These are phyloP conservation scores for Apophysomyces variabilis DNA, from an alignment of 371 early-diverging fungal genomes.

Conservation along the genomic window DNA sequence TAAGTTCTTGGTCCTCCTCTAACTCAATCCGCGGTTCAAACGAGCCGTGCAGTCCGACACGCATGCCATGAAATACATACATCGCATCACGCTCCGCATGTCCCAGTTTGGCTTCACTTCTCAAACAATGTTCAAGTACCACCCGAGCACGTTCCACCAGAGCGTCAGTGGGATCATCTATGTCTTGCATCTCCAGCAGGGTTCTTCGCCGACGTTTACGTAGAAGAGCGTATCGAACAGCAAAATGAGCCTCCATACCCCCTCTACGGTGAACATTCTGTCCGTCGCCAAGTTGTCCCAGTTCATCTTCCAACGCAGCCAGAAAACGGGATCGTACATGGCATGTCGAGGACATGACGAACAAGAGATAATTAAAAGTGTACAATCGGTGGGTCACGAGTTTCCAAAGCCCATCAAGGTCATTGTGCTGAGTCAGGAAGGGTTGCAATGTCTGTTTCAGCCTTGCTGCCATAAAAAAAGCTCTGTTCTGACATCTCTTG, in stretches of 20 bases:
- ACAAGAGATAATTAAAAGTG: conserved; percentile 48
- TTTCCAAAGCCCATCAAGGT: conserved; percentile 32
- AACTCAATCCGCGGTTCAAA: conserved; percentile 42
- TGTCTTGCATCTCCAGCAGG: conserved; percentile 33
- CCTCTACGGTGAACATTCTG: conserved; percentile 35
- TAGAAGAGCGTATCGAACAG: conserved; percentile 43
- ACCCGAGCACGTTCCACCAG: conserved; percentile 41
- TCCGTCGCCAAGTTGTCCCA: conserved; percentile 31
- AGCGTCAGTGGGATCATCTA: conserved; percentile 23
- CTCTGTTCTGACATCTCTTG: conserved; percentile 51
- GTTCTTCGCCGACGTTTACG: conserved; percentile 25
- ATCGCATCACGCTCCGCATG: conserved; percentile 55
- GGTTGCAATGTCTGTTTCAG: conserved; percentile 42
- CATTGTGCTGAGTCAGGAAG: conserved; percentile 13
- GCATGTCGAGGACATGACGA: conserved; percentile 44
- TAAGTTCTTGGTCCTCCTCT: conserved; percentile 36
- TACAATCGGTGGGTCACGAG: conserved; percentile 46
- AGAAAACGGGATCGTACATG: conserved; percentile 35
- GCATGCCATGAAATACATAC: conserved; percentile 55
- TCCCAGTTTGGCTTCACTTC: conserved; percentile 50
- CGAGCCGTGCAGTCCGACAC: conserved; percentile 40
- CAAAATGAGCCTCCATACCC: conserved; percentile 50
- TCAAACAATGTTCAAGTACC: conserved; percentile 47
- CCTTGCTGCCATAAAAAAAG: conserved; percentile 50
- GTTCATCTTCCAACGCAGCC: conserved; percentile 25